phyloP scores from a whole-genome alignment of 2,329 filamentous ascomycete species.

The Ophiostoma quercus region DNA sequence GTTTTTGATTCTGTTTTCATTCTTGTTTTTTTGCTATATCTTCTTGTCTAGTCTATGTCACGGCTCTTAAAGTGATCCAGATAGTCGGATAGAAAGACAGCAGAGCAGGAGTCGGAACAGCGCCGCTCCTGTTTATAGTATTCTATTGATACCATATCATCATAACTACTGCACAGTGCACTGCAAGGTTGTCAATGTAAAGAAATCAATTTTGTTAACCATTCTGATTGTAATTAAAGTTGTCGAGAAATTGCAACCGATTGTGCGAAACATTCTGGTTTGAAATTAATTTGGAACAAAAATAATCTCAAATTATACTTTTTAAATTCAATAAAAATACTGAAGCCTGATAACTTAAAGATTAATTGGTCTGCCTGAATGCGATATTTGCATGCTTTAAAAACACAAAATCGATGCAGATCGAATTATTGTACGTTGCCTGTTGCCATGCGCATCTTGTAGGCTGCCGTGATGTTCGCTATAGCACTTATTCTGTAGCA shows the following conservation, averaged over 20 bases:
- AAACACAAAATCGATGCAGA: too few species aligned
- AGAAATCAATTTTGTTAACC: too few species aligned
- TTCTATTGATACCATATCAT: slow-evolving; percentile 5
- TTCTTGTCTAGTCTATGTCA: neutral
- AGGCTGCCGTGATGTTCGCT: too few species aligned
- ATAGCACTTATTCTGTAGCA: neutral
- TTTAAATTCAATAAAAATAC: neutral
- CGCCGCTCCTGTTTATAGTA: neutral
- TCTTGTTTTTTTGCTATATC: neutral
- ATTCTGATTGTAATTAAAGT: too few species aligned
- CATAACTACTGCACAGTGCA: neutral
- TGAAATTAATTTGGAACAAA: too few species aligned
- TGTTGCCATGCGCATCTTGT: neutral
- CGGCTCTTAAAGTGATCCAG: neutral
- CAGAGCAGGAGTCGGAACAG: neutral
- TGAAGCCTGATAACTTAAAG: neutral
- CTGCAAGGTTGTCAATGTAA: too few species aligned
- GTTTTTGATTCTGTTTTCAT: neutral
- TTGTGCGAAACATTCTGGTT: too few species aligned
- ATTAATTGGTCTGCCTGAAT: too few species aligned
- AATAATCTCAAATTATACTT: neutral
- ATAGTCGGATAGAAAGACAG: neutral
- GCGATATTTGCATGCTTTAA: too few species aligned
- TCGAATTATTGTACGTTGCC: neutral
- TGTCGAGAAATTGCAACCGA: too few species aligned